Evolutionary conservation across 371 early-diverging fungal species (phyloP).

Genomic region (Massospora cicadina): DNA sequence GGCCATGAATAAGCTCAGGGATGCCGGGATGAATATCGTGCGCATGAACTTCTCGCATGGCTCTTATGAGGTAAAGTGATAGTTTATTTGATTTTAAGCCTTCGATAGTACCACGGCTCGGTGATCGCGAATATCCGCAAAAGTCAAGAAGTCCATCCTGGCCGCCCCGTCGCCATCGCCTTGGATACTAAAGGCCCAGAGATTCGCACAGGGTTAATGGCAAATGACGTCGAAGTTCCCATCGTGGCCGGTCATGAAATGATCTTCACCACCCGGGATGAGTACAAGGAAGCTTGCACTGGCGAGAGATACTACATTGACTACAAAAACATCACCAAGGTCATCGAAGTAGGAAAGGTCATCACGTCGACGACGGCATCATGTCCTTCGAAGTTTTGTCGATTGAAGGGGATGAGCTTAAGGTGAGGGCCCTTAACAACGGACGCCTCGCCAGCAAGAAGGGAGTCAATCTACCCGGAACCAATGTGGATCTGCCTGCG

Average conservation of each 20-base stretch:
- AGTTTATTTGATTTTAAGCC: background rate
- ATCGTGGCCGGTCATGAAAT: conserved; percentile 59
- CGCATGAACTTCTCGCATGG: conserved; percentile 96
- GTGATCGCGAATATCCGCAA: conserved; percentile 62
- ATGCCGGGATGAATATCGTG: conserved; percentile 91
- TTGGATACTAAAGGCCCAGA: conserved; percentile 78
- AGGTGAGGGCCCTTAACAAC: conserved; percentile 55
- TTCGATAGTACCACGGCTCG: conserved; percentile 60
- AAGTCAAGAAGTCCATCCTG: conserved; percentile 15
- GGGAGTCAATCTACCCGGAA: conserved; percentile 80
- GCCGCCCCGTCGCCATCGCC: conserved; percentile 61
- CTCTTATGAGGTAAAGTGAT: conserved; percentile 48
- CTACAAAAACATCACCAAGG: conserved; percentile 69
- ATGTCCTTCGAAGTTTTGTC: conserved; percentile 65
- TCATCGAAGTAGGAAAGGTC: conserved; percentile 57
- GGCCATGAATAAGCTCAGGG: conserved; percentile 62
- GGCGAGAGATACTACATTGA: conserved; percentile 63
- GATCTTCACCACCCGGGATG: conserved; percentile 62
- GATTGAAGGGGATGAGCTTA: conserved; percentile 34
- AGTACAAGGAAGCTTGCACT: conserved; percentile 40
- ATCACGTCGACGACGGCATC: conserved; percentile 78
- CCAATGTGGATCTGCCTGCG: conserved; percentile 75
- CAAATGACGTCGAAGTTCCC: conserved; percentile 33
- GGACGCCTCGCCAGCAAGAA: conserved; percentile 62
- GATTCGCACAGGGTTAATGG: conserved; percentile 65